Evolutionary conservation across 129 eudicot species (phyloP), one percentile per base, ranked within the genome.

Genomic region (Pulicaria dysenterica): DNA sequence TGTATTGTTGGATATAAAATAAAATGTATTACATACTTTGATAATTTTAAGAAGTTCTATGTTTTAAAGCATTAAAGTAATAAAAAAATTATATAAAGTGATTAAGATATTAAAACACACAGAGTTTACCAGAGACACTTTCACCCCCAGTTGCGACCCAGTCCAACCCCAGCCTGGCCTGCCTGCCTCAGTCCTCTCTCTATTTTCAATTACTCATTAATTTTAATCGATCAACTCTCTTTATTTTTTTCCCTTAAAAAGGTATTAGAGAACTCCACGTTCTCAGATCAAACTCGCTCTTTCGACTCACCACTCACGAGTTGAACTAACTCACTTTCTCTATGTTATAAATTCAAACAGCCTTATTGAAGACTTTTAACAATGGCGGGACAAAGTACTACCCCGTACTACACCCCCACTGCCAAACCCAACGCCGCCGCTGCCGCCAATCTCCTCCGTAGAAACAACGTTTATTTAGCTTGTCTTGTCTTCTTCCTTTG

Each of bases 311-410:
- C 19, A 60, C 41, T 51, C 7, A 66, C 66, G 79, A 65, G 67
- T 76, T 58, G 0, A 77, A 69, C 76, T 60, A 77, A 69, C 76
- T 60, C 65, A 70, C 11, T 42, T 41, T 41, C 59, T 44, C 8
- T 60, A 15, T 63, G 61, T 73, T 63, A 53, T 64, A 78, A 34
- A 36, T 15, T 37, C 60, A 15, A 61, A 62, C 51, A 62, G 15
- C 17, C 46, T 14, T 44, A 43, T 54, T 44, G 8, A 58, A 58
- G 41, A 36, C 67, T 47, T 61, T 24, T 8, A 48, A 38, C 79
- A 48, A 86, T 89, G 96, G 86, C 90, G 75, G 90, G 96, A 31
- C 82, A 72, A 65, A 82, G 31, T 65, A 79, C 84, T 65, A 77
- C 84, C 7, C 73, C 86, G 15, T 78, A 90, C 84, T 87, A 88